These are phyloP conservation scores for Penicillium digitatum DNA, from an alignment of 2,329 filamentous ascomycete genomes.

Conservation along the genomic window DNA sequence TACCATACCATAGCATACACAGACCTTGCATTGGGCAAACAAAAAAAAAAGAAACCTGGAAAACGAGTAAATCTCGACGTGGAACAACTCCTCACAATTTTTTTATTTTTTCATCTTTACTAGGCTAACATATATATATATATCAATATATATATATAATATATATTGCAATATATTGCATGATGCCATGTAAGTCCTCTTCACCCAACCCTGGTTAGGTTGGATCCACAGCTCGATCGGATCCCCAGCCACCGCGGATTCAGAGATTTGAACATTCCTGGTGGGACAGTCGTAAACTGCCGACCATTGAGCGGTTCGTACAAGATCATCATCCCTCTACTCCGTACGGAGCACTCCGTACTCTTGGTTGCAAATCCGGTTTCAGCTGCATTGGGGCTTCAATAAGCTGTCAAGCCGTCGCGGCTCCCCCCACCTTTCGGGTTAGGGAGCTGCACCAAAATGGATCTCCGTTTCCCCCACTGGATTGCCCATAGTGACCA, in stretches of 20 bases:
- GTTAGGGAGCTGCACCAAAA: conserved; percentile 6
- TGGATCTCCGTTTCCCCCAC: conserved; percentile 11
- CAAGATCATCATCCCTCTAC: conserved; percentile 16
- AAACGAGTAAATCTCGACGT: neutral
- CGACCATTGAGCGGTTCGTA: conserved; percentile 12
- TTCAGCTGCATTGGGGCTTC: conserved; percentile 16
- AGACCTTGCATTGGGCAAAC: conserved; percentile 8
- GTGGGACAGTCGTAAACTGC: conserved; percentile 6
- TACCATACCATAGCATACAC: neutral
- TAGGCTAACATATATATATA: no score
- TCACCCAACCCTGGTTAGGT: conserved; percentile 1
- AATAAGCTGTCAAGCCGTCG: conserved; percentile 14
- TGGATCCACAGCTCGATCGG: conserved; percentile 22
- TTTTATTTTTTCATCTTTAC: neutral
- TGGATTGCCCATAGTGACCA: conserved; percentile 22
- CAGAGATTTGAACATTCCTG: conserved; percentile 16
- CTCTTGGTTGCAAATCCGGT: conserved; percentile 17
- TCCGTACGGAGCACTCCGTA: neutral
- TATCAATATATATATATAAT: no score
- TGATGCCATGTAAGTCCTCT: neutral
- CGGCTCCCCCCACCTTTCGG: conserved; percentile 14
- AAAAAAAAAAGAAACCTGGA: neutral
- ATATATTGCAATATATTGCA: neutral
- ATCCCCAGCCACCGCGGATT: conserved; percentile 24
- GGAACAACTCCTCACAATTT: no score